phyloP scores from a whole-genome alignment of 2,329 filamentous ascomycete genomes.

The Sclerotinia subarctica region DNA sequence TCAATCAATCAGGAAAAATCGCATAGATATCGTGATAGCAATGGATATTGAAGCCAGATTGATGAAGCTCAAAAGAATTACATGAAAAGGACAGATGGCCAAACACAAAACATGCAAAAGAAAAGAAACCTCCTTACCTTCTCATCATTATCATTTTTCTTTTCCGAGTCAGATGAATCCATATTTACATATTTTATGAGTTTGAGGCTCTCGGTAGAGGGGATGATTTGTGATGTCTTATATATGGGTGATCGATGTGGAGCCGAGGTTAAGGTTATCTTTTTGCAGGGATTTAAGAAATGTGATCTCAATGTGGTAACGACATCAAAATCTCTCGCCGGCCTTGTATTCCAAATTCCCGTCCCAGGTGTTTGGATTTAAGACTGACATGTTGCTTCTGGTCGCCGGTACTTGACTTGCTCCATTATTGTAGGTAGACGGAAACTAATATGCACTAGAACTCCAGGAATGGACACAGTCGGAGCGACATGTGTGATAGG shows the following conservation, averaged over 20 bases:
- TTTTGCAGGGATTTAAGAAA: background rate
- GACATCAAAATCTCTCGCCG: background rate
- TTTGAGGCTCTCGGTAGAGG: background rate
- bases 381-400: background rate
- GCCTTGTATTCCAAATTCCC: background rate
- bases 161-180: conserved; percentile 4
- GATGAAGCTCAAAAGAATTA: no score
- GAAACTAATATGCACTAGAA: background rate
- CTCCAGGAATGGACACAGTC: background rate
- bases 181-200: conserved; percentile 13
- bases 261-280: background rate
- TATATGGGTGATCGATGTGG: background rate
- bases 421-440: no score
- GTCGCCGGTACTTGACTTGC: no score
- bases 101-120: background rate
- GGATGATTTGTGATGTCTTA: conserved; percentile 13
- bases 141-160: background rate
- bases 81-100: conserved; percentile 1
- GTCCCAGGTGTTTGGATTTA: background rate
- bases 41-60: background rate
- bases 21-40: background rate
- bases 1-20: background rate
- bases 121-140: conserved; percentile 1
- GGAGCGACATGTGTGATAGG: no score
- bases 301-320: background rate